These are phyloP conservation scores for Cardamine chenopodiifolia DNA, from an alignment of 345 rosid species.

Conservation along the genomic window DNA sequence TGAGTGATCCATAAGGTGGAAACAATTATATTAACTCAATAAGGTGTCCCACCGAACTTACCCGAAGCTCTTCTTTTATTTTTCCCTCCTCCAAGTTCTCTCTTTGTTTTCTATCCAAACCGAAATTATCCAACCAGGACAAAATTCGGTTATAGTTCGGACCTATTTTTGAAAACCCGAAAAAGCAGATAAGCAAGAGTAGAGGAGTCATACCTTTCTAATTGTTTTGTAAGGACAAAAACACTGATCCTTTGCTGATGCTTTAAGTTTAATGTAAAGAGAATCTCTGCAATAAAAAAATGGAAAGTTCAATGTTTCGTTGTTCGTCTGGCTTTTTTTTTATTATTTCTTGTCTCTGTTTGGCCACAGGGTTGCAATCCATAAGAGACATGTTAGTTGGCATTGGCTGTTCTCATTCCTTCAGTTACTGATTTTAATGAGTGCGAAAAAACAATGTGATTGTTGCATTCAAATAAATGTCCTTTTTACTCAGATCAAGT, in stretches of 20 bases:
- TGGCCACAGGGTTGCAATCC: conserved; percentile 1
- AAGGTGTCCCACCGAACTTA: too few species aligned
- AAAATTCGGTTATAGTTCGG: not conserved
- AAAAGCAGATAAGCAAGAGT: not conserved
- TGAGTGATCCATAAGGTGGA: too few species aligned
- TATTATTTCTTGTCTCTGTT: not conserved
- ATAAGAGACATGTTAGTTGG: not conserved
- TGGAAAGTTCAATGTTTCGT: not conserved
- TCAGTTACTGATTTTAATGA: not conserved
- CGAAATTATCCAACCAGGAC: not conserved
- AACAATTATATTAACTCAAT: too few species aligned
- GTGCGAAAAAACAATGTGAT: not conserved
- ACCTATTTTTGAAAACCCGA: not conserved
- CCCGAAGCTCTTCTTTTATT: too few species aligned
- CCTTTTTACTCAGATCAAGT: conserved; percentile 18
- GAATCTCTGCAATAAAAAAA: not conserved
- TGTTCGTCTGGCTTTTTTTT: not conserved
- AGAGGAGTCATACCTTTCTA: not conserved
- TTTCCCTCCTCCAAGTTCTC: not conserved
- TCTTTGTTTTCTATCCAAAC: not conserved
- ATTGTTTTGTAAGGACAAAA: not conserved
- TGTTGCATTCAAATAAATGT: not conserved
- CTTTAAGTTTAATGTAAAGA: not conserved
- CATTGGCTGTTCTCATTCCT: conserved; percentile 28
- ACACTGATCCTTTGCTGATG: not conserved